These are phyloP conservation scores for Podospora bellae-mahoneyi DNA, from an alignment of 495 filamentous ascomycete genomes.

Conservation along the genomic window DNA sequence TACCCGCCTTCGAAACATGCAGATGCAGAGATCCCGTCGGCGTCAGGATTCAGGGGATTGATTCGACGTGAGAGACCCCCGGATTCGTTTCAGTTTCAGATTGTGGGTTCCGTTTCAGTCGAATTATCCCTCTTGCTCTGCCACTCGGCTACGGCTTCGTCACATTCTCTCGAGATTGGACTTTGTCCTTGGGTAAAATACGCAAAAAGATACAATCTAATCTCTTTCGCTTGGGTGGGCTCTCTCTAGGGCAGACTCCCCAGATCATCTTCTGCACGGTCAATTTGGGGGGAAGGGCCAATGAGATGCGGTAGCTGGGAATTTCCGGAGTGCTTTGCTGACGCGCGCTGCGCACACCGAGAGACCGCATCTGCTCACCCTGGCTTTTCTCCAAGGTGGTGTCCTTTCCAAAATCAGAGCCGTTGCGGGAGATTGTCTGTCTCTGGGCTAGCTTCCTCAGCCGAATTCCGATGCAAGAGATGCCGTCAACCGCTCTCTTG, in stretches of 20 bases:
- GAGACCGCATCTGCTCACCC: slow-evolving; percentile 2
- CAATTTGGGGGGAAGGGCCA: neutral
- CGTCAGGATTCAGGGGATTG: neutral
- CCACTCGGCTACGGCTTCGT: neutral
- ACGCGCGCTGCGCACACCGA: slow-evolving; percentile 4
- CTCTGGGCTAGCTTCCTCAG: slow-evolving; percentile 2
- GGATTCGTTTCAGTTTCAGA: slow-evolving; percentile 16
- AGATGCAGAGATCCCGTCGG: slow-evolving; percentile 6
- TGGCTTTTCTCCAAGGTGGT: neutral
- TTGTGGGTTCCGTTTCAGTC: slow-evolving; percentile 5
- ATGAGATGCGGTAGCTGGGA: neutral
- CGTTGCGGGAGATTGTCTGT: neutral
- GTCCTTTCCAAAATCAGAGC: neutral
- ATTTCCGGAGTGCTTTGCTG: neutral
- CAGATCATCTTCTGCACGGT: neutral
- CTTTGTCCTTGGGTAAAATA: neutral
- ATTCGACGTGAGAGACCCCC: neutral
- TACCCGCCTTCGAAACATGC: slow-evolving; percentile 27
- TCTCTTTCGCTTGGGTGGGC: neutral
- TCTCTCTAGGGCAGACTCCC: neutral
- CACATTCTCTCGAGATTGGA: neutral
- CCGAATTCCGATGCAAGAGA: slow-evolving; percentile 1
- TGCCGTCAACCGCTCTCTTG: neutral
- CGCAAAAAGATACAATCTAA: slow-evolving; percentile 1
- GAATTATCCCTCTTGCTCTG: neutral